A percentile compares a stretch with the other conserved stretches of the same genome.
Evolutionary conservation across 2,329 filamentous ascomycete genomes (phyloP).

Genomic region (Colletotrichum sp.): DNA sequence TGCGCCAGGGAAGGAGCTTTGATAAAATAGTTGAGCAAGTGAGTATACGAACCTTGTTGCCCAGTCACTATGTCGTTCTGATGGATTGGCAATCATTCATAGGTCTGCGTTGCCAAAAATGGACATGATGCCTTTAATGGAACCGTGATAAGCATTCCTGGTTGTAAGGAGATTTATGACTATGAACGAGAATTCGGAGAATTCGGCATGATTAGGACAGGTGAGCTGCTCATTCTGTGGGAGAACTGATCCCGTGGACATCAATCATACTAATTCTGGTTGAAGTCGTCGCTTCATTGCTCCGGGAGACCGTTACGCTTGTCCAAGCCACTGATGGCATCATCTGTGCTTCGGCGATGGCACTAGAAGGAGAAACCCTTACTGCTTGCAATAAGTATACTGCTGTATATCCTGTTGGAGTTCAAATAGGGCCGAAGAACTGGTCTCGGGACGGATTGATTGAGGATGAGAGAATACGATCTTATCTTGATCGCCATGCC

Average conservation of each 20-base stretch:
- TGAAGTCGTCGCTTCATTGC: not conserved
- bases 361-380: not conserved
- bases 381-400: not conserved
- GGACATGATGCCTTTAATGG: not conserved
- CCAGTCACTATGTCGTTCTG: not conserved
- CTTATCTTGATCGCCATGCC: not conserved
- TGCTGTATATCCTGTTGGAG: not conserved
- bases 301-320: not conserved
- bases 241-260: not conserved
- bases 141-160: not conserved
- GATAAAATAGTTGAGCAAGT: not conserved
- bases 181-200: not conserved
- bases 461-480: not conserved
- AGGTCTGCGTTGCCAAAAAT: not conserved
- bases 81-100: not conserved
- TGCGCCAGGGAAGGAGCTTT: not conserved
- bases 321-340: not conserved
- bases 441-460: not conserved
- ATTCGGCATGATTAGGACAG: not conserved
- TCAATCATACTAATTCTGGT: fast-evolving
- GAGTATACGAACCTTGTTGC: not conserved
- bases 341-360: not conserved
- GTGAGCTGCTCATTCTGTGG: not conserved
- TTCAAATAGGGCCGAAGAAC: not conserved
- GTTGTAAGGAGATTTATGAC: not conserved